Percentiles rank a stretch among this genome's conserved stretches.
phyloP scores from a whole-genome alignment of 73 alveolate species.

The Durusdinium trenchii region DNA sequence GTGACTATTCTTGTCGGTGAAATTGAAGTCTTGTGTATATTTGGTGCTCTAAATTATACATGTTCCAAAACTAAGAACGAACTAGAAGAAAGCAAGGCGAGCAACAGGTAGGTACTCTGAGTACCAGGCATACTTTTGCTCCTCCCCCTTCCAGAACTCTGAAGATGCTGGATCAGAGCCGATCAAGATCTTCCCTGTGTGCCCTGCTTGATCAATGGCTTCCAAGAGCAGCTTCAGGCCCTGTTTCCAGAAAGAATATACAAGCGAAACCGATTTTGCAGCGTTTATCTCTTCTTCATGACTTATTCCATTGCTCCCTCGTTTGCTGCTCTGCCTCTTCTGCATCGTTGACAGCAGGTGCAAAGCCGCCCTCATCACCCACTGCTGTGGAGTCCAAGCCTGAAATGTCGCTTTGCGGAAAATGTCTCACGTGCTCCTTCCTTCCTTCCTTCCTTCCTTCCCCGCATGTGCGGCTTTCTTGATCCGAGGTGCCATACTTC shows the following conservation, averaged over 20 bases:
- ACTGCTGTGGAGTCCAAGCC: conserved; percentile 98
- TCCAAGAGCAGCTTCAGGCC: conserved; percentile 98
- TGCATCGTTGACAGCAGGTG: conserved; percentile 98
- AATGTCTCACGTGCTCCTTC: not conserved
- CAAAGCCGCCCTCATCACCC: conserved; percentile 99
- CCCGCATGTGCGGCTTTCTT: not conserved
- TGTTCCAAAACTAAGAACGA: no score
- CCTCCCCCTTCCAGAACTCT: conserved; percentile 98
- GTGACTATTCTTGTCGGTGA: no score
- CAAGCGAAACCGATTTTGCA: no score
- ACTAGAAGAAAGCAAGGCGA: not conserved
- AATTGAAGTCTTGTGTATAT: no score
- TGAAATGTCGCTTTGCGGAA: conserved; percentile 92
- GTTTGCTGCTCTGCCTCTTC: conserved; percentile 96
- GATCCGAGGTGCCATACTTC: conserved; percentile 97
- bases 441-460: not conserved
- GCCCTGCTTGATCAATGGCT: conserved; percentile 98
- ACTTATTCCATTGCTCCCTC: no score
- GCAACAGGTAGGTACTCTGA: conserved; percentile 60
- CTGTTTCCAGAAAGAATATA: not conserved
- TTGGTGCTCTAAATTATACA: no score
- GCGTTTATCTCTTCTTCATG: no score
- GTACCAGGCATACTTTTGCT: conserved; percentile 98
- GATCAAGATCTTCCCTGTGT: conserved; percentile 97
- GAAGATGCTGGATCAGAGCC: conserved; percentile 99